Percentiles rank a stretch among this genome's conserved stretches.
phyloP scores from a whole-genome alignment of 2,329 filamentous ascomycete species.

The Corniculantispora saksenae region DNA sequence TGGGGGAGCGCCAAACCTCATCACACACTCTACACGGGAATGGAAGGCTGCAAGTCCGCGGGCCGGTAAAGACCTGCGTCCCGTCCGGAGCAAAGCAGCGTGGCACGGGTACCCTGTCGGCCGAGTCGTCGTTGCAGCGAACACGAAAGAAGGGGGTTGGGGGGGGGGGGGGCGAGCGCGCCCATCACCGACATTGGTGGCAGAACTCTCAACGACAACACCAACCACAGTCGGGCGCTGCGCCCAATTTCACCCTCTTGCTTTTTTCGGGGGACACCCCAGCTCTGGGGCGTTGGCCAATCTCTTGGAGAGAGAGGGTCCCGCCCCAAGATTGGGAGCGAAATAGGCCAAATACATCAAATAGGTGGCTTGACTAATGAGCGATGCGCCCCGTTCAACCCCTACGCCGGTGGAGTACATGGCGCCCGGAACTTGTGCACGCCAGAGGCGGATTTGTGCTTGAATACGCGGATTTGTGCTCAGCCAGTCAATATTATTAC shows the following conservation, averaged over 20 bases:
- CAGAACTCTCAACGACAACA: not conserved
- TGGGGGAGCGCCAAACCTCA: no score
- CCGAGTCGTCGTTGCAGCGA: not conserved
- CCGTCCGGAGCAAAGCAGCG: not conserved
- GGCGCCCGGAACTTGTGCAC: slow-evolving; percentile 3
- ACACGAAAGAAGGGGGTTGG: no score
- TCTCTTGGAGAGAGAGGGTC: not conserved
- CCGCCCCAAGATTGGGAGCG: not conserved
- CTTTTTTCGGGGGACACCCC: not conserved
- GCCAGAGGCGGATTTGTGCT: not conserved
- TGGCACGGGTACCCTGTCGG: not conserved
- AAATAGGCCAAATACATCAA: no score
- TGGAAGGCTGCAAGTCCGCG: not conserved
- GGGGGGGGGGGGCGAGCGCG: no score
- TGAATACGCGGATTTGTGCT: not conserved
- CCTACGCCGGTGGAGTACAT: not conserved
- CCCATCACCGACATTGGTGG: no score
- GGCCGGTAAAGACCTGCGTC: not conserved
- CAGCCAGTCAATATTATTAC: not conserved
- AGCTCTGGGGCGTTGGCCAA: not conserved
- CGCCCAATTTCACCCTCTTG: not conserved
- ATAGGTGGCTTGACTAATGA: not conserved
- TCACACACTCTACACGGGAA: not conserved
- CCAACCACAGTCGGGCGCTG: not conserved
- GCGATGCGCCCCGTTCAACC: not conserved